Evolutionary conservation across 768 basidiomycete species (phyloP).

Genomic region (Saitozyma podzolica): DNA sequence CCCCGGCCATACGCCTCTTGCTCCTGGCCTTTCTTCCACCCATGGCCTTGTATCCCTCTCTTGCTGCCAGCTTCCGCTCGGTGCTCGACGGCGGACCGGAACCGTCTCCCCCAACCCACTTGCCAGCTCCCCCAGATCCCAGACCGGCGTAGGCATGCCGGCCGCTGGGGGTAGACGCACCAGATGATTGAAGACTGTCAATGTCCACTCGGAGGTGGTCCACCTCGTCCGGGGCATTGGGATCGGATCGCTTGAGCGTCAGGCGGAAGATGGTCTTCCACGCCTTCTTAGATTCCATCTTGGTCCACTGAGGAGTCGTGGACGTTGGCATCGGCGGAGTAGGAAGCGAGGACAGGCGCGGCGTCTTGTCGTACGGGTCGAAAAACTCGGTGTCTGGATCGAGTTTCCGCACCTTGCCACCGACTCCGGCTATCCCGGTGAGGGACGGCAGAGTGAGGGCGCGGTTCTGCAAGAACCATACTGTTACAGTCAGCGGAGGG

Average conservation of each 20-base stretch:
- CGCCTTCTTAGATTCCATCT: conserved; percentile 87
- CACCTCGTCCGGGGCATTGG: conserved; percentile 32
- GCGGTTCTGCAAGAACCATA: conserved; percentile 91
- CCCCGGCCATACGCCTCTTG: conserved; percentile 70
- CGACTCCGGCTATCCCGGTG: conserved; percentile 62
- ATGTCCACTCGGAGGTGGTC: conserved; percentile 41
- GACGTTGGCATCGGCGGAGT: conserved; percentile 41
- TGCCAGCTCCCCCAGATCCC: conserved; percentile 39
- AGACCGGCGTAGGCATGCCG: conserved; percentile 35
- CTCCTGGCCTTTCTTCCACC: conserved; percentile 75
- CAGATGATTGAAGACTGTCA: conserved; percentile 31
- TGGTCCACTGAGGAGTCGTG: conserved; percentile 71
- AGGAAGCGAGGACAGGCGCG: conserved; percentile 42
- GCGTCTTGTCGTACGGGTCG: conserved; percentile 51
- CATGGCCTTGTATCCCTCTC: conserved; percentile 86
- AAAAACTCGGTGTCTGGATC: conserved; percentile 38
- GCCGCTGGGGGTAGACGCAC: conserved; percentile 30
- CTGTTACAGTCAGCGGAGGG: conserved; percentile 54
- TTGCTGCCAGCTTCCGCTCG: conserved; percentile 80
- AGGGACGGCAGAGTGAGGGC: conserved; percentile 83
- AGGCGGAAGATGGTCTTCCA: conserved; percentile 63
- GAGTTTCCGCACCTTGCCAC: conserved; percentile 33
- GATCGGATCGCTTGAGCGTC: conserved; percentile 42
- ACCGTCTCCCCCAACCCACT: conserved; percentile 32
- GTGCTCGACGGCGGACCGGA: conserved; percentile 52